Evolutionary conservation across 2,329 filamentous ascomycete genomes (phyloP).

Genomic region (Biscogniauxia sp.): DNA sequence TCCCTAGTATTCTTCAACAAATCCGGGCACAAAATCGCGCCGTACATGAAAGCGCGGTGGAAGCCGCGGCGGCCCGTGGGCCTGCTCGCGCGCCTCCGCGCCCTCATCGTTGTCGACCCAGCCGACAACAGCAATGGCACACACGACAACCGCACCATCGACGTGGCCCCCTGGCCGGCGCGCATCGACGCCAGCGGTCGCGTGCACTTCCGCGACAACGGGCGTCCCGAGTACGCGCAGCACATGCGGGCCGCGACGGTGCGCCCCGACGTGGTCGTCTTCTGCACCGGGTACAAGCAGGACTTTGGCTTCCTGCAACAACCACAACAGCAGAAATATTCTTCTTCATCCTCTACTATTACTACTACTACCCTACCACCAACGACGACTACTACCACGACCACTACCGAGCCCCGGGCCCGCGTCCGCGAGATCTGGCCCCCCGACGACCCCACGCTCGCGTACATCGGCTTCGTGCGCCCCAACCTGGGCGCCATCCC

Average conservation of each 20-base stretch:
- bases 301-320: conserved; percentile 38
- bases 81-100: conserved; percentile 35
- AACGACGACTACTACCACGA: too few relatives aligned
- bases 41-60: conserved; percentile 19
- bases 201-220: conserved; percentile 36
- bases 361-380: conserved; percentile 17
- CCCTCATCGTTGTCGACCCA: conserved; percentile 39
- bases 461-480: conserved; percentile 48
- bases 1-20: conserved; percentile 39
- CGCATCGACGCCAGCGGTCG: conserved; percentile 36
- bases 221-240: conserved; percentile 24
- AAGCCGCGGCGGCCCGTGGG: conserved; percentile 29
- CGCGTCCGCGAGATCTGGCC: conserved; percentile 52
- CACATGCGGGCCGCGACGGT: conserved; percentile 27
- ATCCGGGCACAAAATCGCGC: conserved; percentile 20
- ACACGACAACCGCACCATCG: conserved; percentile 38
- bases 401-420: background rate
- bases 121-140: conserved; percentile 38
- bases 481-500: conserved; percentile 45
- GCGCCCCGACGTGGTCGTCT: conserved; percentile 44
- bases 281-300: conserved; percentile 46
- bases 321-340: conserved; percentile 27
- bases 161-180: conserved; percentile 44
- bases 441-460: conserved; percentile 36
- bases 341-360: conserved; percentile 40